These are phyloP conservation scores for Aspergillus sp. DNA, from an alignment of 2,329 filamentous ascomycete species.

Conservation along the genomic window DNA sequence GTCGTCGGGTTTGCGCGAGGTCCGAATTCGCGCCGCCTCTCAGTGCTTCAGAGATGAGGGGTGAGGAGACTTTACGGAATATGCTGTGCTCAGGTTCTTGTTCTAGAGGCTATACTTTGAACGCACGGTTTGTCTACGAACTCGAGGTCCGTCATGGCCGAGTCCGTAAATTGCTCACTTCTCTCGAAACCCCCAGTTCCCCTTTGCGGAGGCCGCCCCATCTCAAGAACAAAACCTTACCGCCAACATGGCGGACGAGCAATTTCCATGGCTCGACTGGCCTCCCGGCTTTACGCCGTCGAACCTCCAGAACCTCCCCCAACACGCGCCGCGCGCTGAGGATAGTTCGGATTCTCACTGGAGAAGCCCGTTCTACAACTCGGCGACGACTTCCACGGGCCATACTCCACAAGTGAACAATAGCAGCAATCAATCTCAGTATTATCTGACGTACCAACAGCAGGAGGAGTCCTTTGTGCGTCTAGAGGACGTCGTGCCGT, in stretches of 20 bases:
- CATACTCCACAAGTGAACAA: constrained; percentile 5
- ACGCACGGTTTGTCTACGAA: no score
- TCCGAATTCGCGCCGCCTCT: not conserved
- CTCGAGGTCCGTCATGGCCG: no score
- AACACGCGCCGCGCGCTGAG: constrained; percentile 7
- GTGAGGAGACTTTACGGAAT: not conserved
- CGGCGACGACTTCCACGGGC: not conserved
- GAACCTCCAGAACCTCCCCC: constrained; percentile 6
- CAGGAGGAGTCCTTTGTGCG: constrained; percentile 12
- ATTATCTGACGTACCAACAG: constrained; percentile 5
- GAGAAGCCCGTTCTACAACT: constrained; percentile 6
- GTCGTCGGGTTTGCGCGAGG: not conserved
- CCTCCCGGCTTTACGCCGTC: constrained; percentile 19
- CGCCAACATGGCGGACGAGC: constrained; percentile 26
- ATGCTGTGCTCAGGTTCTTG: not conserved
- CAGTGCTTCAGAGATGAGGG: not conserved
- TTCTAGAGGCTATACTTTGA: not conserved
- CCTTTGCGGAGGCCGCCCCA: not conserved
- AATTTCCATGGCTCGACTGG: constrained; percentile 23
- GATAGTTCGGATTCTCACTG: constrained; percentile 3
- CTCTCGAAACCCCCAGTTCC: not conserved
- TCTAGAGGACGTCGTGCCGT: constrained; percentile 4
- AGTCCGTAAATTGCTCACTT: not conserved
- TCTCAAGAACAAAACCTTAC: not conserved
- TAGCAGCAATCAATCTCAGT: not conserved